These are phyloP conservation scores for Acanthamoeba sp. DNA, from an alignment of 208 protist species.

Conservation along the genomic window DNA sequence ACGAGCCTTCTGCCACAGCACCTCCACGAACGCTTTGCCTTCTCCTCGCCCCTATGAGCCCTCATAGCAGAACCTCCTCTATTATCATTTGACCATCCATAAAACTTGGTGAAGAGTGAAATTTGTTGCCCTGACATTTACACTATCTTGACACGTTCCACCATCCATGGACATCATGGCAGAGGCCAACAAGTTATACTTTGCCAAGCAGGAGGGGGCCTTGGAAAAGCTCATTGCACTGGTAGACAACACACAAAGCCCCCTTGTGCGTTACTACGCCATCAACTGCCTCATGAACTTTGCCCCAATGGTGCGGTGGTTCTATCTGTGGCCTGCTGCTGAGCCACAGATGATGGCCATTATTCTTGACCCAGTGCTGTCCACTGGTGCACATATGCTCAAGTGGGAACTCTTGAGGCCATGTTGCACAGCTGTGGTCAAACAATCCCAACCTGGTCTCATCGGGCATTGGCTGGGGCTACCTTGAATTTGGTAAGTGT, in stretches of 20 bases:
- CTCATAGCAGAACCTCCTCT: too few species aligned
- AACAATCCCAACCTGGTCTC: background rate
- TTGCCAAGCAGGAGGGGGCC: background rate
- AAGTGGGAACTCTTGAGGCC: background rate
- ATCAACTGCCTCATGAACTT: background rate
- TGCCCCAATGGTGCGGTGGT: background rate
- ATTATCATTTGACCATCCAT: too few species aligned
- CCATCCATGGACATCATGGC: background rate
- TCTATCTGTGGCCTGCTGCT: too few species aligned
- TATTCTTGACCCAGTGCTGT: too few species aligned
- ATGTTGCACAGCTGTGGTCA: background rate
- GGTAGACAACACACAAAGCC: background rate
- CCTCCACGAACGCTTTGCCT: background rate
- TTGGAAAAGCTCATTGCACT: background rate
- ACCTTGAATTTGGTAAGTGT: background rate
- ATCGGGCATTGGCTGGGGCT: background rate
- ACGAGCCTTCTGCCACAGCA: background rate
- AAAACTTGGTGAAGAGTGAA: too few species aligned
- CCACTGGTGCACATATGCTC: background rate
- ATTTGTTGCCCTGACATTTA: background rate
- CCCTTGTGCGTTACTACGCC: background rate
- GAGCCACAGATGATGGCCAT: too few species aligned
- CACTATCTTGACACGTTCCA: background rate
- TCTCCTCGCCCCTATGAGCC: background rate
- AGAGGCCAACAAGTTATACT: background rate